Evolutionary conservation across 106 monocot genomes (phyloP).

Genomic region (Vanilla planifolia): DNA sequence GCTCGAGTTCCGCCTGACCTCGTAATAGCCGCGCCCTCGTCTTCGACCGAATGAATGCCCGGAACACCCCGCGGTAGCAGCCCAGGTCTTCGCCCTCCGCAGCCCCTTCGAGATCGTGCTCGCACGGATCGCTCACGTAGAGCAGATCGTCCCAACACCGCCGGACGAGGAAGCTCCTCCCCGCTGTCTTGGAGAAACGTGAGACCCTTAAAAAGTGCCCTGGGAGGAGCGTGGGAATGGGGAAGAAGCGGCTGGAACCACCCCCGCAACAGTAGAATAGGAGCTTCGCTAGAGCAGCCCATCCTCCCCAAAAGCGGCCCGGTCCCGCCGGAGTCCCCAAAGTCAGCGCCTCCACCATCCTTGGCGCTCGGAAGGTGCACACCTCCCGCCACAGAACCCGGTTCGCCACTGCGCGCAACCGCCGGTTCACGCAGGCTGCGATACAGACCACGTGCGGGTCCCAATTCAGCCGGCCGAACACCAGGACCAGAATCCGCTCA

Average conservation of each 20-base stretch:
- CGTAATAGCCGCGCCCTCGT: slow-evolving; percentile 46
- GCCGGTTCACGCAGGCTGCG: slow-evolving; percentile 49
- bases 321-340: slow-evolving; percentile 1
- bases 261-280: slow-evolving; percentile 51
- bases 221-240: not conserved
- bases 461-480: slow-evolving; percentile 54
- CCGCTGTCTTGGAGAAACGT: slow-evolving; percentile 71
- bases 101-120: slow-evolving; percentile 22
- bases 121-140: slow-evolving; percentile 70
- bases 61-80: slow-evolving; percentile 56
- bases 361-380: slow-evolving; percentile 50
- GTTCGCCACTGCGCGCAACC: slow-evolving; percentile 47
- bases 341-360: slow-evolving; percentile 27
- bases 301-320: slow-evolving; percentile 25
- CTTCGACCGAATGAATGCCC: slow-evolving; percentile 48
- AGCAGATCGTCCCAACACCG: slow-evolving; percentile 47
- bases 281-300: slow-evolving; percentile 58
- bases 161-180: slow-evolving; percentile 47
- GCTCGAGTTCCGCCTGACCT: slow-evolving; percentile 38
- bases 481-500: slow-evolving; percentile 43
- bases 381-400: slow-evolving; percentile 64
- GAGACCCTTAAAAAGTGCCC: slow-evolving; percentile 21
- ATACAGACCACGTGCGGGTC: slow-evolving; percentile 39
- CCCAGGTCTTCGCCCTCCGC: slow-evolving; percentile 40
- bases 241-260: not conserved